phyloP scores from a whole-genome alignment of 2,329 filamentous ascomycete genomes.

The Didymella pomorum region DNA sequence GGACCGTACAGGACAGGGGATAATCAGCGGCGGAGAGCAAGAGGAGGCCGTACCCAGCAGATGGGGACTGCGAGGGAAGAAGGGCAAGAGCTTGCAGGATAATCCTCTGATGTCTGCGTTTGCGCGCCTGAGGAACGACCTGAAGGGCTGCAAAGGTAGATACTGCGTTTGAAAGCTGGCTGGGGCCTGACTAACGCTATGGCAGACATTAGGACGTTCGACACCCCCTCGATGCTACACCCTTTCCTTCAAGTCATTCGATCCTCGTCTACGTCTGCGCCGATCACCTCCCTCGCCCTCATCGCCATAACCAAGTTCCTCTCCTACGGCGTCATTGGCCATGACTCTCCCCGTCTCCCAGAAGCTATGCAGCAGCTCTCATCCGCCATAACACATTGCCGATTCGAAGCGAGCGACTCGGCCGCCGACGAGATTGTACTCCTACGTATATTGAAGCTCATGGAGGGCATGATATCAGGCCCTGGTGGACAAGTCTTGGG shows the following conservation, averaged over 20 bases:
- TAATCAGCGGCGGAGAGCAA: constrained; percentile 49
- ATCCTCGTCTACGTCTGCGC: constrained; percentile 92
- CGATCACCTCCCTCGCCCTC: constrained; percentile 93
- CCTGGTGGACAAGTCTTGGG: constrained; percentile 92
- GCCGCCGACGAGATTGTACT: constrained; percentile 95
- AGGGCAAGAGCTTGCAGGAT: constrained; percentile 96
- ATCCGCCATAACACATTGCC: constrained; percentile 94
- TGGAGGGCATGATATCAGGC: constrained; percentile 98
- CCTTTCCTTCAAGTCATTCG: constrained; percentile 97
- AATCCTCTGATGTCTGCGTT: constrained; percentile 97
- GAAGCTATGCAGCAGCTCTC: constrained; percentile 94
- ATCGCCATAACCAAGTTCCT: constrained; percentile 96
- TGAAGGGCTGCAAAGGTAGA: constrained; percentile 82
- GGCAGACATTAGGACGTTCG: constrained; percentile 83
- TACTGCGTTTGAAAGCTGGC: not conserved
- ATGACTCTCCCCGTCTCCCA: constrained; percentile 83
- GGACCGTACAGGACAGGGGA: constrained; percentile 47
- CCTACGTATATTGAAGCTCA: constrained; percentile 91
- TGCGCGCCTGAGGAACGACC: constrained; percentile 84
- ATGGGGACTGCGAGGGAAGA: constrained; percentile 94
- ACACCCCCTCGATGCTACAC: constrained; percentile 86
- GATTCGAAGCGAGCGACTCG: constrained; percentile 95
- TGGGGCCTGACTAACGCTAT: constrained; percentile 32
- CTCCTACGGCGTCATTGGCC: constrained; percentile 88
- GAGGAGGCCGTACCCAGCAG: constrained; percentile 75